Evolutionary conservation across 148 eudicot species (phyloP).

Genomic region (Rhododendron vialii): DNA sequence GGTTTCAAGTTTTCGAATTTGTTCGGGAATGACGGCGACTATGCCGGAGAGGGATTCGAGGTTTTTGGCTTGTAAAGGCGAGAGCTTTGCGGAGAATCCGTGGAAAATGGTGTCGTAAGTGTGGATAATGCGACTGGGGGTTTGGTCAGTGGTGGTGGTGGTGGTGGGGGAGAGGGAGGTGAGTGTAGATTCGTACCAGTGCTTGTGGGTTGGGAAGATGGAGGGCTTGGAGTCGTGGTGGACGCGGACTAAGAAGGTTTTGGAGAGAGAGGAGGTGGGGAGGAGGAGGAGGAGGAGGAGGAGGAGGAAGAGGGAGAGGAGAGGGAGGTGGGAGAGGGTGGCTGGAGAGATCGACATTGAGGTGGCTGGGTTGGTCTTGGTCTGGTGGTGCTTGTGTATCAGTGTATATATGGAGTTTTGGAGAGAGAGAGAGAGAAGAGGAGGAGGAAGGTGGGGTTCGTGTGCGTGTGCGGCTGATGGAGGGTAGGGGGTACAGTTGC

Average conservation of each 20-base stretch:
- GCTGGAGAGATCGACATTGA: constrained; percentile 14
- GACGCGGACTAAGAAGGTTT: constrained; percentile 74
- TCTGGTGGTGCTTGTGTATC: neutral
- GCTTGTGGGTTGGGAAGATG: constrained; percentile 61
- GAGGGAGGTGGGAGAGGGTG: neutral
- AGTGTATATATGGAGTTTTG: neutral
- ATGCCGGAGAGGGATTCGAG: constrained; percentile 45
- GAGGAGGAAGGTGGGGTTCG: neutral
- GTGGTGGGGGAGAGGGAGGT: constrained; percentile 27
- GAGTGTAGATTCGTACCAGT: constrained; percentile 84
- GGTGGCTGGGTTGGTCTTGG: neutral
- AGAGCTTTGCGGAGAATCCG: constrained; percentile 76
- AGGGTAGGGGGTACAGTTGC: neutral
- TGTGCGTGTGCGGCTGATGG: neutral
- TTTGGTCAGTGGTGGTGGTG: neutral
- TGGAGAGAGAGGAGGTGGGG: neutral
- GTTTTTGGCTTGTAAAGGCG: constrained; percentile 34
- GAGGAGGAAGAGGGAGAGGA: constrained; percentile 2
- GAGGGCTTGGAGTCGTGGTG: constrained; percentile 63
- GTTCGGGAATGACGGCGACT: constrained; percentile 64
- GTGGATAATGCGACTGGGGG: constrained; percentile 35
- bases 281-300: neutral
- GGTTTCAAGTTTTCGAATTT: constrained; percentile 58
- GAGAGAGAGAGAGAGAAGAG: neutral
- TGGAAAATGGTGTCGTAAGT: constrained; percentile 72